Evolutionary conservation across 2,329 filamentous ascomycete species (phyloP), one percentile per base, ranked within the genome.

Genomic region (Botrytis paeoniae): DNA sequence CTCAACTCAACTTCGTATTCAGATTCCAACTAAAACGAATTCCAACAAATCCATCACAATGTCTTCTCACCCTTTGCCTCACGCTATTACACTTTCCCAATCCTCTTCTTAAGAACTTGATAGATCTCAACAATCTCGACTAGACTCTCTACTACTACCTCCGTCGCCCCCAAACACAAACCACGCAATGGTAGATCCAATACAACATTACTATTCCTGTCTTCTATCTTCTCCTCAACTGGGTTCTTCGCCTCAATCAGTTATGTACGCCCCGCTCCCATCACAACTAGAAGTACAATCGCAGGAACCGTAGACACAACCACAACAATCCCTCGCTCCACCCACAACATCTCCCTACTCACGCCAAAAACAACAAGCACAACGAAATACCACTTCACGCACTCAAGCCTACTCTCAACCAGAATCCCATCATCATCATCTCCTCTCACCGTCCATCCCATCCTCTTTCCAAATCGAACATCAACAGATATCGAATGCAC

Each of bases 181-280:
- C 35, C 1, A 32, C 20, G 25, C 32, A 54, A 43, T 43, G n/a
- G 18, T 6, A 65, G 14, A 57, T 9, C 35, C 65, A 29, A 41
- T 68, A 37, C 65, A 39, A 41, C 48, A 68, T 29, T 68, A 41
- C 16, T 68, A 68, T 10, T 57, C 48, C 18, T 4, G 25, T 22
- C 48, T 57, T 57, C 35, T 57, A 14, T 32, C 48, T 32, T 29
- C 45, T 41, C 45, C 65, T 32, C 48, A 10, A 22, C 25, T 57
- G 29, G 48, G 65, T 41, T 57, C 65, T 57, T 68, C 65, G 14
- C 48, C 64, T 25, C 48, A 37, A 57, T 57, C 65, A 18, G 48
- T 68, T 14, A n/a, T 68, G 10, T 68, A 68, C 29, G n/a, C 65
- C n/a, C 65, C 65, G 29, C 65, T 68, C 39, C 48, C 48, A 3